Evolutionary conservation across 2,329 filamentous ascomycete species (phyloP).

Genomic region (Pestalotiopsis sp.): DNA sequence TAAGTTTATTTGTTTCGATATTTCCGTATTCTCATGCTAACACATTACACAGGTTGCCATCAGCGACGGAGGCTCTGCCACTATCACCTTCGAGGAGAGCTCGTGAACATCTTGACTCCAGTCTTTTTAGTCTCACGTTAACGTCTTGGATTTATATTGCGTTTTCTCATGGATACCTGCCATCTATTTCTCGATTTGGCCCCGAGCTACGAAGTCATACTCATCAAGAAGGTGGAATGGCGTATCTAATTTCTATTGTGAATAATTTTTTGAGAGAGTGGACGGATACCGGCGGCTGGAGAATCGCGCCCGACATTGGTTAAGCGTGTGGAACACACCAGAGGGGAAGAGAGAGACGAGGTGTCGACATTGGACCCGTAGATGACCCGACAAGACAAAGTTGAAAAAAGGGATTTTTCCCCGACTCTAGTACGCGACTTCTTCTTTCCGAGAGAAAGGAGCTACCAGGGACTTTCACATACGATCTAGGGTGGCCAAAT

Average conservation of each 20-base stretch:
- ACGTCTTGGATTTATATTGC: conserved; percentile 31
- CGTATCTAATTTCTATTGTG: conserved; percentile 39
- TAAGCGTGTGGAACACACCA: not conserved
- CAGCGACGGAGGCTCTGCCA: conserved; percentile 41
- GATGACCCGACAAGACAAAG: not conserved
- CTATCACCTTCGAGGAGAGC: conserved; percentile 47
- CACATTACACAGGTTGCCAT: conserved; percentile 44
- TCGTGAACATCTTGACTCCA: conserved; percentile 16
- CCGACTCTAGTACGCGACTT: not conserved
- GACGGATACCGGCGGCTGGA: not conserved
- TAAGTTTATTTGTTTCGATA: conserved; percentile 53
- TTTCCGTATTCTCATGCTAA: not conserved
- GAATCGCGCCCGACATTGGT: not conserved
- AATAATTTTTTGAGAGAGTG: conserved; percentile 27
- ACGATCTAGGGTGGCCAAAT: conserved; percentile 3
- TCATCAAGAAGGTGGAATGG: conserved; percentile 26
- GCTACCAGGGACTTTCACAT: not conserved
- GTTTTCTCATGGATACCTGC: conserved; percentile 36
- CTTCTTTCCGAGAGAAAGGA: not conserved
- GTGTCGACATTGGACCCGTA: not conserved
- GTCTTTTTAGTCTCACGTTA: conserved; percentile 23
- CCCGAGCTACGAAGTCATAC: conserved; percentile 23
- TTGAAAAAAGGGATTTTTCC: not conserved
- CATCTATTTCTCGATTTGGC: conserved; percentile 23
- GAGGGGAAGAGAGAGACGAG: not conserved